A percentile compares a stretch with the other conserved stretches of the same genome.
Conservation (phyloP, 768 basidiomycete species). For the Kwoniella sp. region DNA sequence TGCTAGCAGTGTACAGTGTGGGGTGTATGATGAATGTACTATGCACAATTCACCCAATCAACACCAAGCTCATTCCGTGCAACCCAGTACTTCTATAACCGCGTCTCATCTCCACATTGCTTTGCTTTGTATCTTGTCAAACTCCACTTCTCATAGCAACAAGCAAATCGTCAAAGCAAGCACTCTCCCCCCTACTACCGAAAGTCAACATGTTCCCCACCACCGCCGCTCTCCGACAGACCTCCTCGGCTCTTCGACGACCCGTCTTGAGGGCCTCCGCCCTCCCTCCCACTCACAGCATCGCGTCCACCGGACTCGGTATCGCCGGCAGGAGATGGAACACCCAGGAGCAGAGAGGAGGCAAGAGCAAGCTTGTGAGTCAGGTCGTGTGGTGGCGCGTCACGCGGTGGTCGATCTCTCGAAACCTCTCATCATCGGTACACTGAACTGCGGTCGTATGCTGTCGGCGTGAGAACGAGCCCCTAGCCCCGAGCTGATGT, state of each 20-base stretch:
- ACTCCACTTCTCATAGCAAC: neutral
- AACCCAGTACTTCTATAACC: neutral
- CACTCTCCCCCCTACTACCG: neutral
- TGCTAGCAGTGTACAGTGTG: neutral
- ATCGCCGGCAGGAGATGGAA: slow-evolving; percentile 37
- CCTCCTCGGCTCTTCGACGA: slow-evolving; percentile 25
- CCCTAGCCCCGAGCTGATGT: neutral
- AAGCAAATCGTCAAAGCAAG: neutral
- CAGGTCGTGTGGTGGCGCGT: neutral
- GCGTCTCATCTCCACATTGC: neutral
- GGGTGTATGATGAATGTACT: too few species aligned
- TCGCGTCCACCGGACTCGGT: slow-evolving; percentile 22
- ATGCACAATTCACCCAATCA: too few species aligned
- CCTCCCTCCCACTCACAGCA: slow-evolving; percentile 1
- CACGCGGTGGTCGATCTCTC: neutral
- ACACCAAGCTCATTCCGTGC: slow-evolving; percentile 1
- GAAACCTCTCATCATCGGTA: neutral
- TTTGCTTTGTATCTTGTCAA: neutral
- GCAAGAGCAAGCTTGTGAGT: slow-evolving; percentile 55
- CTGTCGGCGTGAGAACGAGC: neutral
- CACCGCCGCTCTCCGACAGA: slow-evolving; percentile 30
- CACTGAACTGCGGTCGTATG: neutral
- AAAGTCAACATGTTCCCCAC: slow-evolving; percentile 35
- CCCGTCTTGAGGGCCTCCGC: slow-evolving; percentile 7
- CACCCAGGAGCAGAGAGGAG: slow-evolving; percentile 36